Evolutionary conservation across 2,329 filamentous ascomycete species (phyloP).

Genomic region (Colletotrichum musicola): DNA sequence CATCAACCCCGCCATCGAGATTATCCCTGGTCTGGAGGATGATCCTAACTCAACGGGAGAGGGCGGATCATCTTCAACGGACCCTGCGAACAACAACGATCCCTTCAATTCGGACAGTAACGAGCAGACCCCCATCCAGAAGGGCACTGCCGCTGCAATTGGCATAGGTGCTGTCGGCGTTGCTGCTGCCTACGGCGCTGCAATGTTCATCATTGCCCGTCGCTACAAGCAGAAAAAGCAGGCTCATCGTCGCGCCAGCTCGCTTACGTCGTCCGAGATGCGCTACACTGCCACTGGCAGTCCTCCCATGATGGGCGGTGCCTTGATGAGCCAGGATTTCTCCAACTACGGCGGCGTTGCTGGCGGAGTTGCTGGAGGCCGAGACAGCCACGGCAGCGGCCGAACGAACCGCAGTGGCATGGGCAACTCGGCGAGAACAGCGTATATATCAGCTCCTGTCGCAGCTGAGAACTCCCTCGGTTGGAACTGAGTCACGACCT

Average conservation of each 20-base stretch:
- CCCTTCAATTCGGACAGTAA: constrained; percentile 57
- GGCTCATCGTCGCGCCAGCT: constrained; percentile 81
- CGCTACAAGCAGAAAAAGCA: constrained; percentile 90
- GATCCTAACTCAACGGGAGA: constrained; percentile 54
- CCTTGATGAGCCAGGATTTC: constrained; percentile 69
- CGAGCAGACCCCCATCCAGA: constrained; percentile 69
- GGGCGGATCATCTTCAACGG: constrained; percentile 51
- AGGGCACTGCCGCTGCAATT: constrained; percentile 76
- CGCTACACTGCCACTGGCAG: constrained; percentile 62
- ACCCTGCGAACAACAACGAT: constrained; percentile 53
- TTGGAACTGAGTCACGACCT: constrained; percentile 79
- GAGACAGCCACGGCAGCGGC: constrained; percentile 76
- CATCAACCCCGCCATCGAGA: constrained; percentile 86
- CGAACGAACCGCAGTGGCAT: constrained; percentile 59
- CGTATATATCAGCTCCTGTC: constrained; percentile 87
- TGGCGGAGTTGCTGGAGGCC: constrained; percentile 59
- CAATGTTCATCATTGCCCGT: constrained; percentile 93
- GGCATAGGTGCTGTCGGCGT: constrained; percentile 82
- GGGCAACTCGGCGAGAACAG: constrained; percentile 67
- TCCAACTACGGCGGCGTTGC: constrained; percentile 65
- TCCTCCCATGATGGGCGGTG: constrained; percentile 78
- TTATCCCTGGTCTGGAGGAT: constrained; percentile 62
- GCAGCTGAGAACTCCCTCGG: constrained; percentile 95
- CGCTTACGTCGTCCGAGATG: constrained; percentile 72
- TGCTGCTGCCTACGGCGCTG: constrained; percentile 88